Conservation (phyloP, 1,284 basidiomycete genomes). For the Afroboletus lepidellus region DNA sequence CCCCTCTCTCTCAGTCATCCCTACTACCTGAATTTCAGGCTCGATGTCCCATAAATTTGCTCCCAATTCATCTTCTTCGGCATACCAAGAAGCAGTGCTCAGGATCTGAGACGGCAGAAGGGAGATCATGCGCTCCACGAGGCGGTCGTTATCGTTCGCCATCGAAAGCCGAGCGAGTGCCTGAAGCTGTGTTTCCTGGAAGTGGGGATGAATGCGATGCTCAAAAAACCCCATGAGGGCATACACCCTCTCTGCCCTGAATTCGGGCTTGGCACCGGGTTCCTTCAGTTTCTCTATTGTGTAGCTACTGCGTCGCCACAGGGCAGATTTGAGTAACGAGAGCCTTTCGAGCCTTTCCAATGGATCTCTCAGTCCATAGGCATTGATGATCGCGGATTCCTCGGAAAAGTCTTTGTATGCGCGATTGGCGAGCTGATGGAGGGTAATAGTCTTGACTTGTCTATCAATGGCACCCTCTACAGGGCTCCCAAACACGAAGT, state of each 20-base stretch:
- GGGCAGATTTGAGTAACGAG: conserved; percentile 21
- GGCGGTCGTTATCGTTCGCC: conserved; percentile 28
- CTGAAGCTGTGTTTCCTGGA: conserved; percentile 23
- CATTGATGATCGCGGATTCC: conserved; percentile 28
- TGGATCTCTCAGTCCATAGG: conserved; percentile 23
- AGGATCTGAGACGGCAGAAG: conserved; percentile 12
- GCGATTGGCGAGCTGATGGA: conserved; percentile 25
- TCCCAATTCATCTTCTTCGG: conserved; percentile 22
- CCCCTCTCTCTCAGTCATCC: conserved; percentile 20
- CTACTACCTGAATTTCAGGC: conserved; percentile 23
- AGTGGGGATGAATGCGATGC: conserved; percentile 26
- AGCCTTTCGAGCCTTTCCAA: conserved; percentile 30
- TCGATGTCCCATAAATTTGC: conserved; percentile 30
- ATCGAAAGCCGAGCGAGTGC: conserved; percentile 28
- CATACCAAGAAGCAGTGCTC: conserved; percentile 19
- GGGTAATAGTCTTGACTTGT: conserved; percentile 20
- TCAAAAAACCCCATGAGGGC: conserved; percentile 32
- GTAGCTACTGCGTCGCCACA: conserved; percentile 24
- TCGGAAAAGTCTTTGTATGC: conserved; percentile 19
- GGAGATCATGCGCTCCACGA: conserved; percentile 28
- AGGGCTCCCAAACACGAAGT: conserved; percentile 18
- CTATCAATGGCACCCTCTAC: no score
- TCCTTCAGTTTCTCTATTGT: neutral
- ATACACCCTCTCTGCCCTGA: conserved; percentile 27
- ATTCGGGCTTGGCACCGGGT: neutral